phyloP scores from a whole-genome alignment of 805 yeast species.

The fission yeast (Schizosaccharomyces pombe) region ASM294v3 CU329670.1:1627501-1628000 shows the following conservation, averaged over 20 bases:
- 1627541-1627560: background rate
- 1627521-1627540: constrained; percentile 1
- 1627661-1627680: background rate
- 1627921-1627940: constrained; percentile 23
- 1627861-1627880: background rate
- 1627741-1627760: background rate
- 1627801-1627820: constrained; percentile 30
- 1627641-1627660: background rate
- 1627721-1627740: background rate
- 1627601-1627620: background rate
- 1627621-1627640: background rate
- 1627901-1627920: constrained; percentile 17
- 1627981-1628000: constrained; percentile 29
- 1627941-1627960: constrained; percentile 20
- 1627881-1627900: constrained; percentile 22
- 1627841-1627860: background rate
- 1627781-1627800: constrained; percentile 8
- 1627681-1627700: background rate
- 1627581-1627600: background rate
- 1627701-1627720: background rate
- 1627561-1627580: background rate
- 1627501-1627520: background rate
- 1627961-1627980: constrained; percentile 19
- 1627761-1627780: background rate
- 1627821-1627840: constrained; percentile 11